A percentile compares a stretch with the other conserved stretches of the same genome.
These are phyloP conservation scores for Dothidotthia symphoricarpi DNA, from an alignment of 2,329 filamentous ascomycete genomes.

Conservation along the genomic window DNA sequence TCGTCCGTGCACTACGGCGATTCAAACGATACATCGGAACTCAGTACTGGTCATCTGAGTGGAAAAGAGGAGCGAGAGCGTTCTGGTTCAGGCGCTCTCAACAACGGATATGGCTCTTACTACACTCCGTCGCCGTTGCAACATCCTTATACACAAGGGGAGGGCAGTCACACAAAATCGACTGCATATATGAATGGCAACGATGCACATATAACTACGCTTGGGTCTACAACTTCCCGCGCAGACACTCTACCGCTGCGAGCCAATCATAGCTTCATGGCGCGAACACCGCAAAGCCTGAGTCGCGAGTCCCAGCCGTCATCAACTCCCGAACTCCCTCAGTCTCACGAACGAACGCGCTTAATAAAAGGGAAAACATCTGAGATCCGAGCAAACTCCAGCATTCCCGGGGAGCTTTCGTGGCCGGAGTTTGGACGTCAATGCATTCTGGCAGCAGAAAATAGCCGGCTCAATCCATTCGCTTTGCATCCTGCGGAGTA, in stretches of 20 bases:
- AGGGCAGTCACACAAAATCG: slow-evolving; percentile 9
- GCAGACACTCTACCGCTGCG: slow-evolving; percentile 6
- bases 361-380: slow-evolving; percentile 20
- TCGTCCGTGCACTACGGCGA: slow-evolving; percentile 44
- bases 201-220: slow-evolving; percentile 8
- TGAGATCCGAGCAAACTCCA: slow-evolving; percentile 63
- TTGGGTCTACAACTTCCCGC: slow-evolving; percentile 8
- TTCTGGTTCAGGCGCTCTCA: slow-evolving; percentile 31
- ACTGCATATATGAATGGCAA: slow-evolving; percentile 13
- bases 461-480: slow-evolving; percentile 86
- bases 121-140: slow-evolving; percentile 32
- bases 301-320: slow-evolving; percentile 28
- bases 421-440: slow-evolving; percentile 82
- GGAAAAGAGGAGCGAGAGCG: slow-evolving; percentile 33
- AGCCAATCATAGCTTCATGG: slow-evolving; percentile 16
- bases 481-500: slow-evolving; percentile 84
- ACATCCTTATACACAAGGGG: slow-evolving; percentile 22
- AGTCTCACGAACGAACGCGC: slow-evolving; percentile 20
- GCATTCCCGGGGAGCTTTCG: slow-evolving; percentile 74
- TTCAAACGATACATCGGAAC: slow-evolving; percentile 38
- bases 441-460: slow-evolving; percentile 84
- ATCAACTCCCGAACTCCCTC: slow-evolving; percentile 33
- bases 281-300: slow-evolving; percentile 23
- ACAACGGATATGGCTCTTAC: slow-evolving; percentile 28
- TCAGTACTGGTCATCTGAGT: slow-evolving; percentile 33